Percentiles rank a stretch among this genome's conserved stretches.
These are phyloP conservation scores for Ustilago trichophora DNA, from an alignment of 1,284 basidiomycete species.

Conservation along the genomic window DNA sequence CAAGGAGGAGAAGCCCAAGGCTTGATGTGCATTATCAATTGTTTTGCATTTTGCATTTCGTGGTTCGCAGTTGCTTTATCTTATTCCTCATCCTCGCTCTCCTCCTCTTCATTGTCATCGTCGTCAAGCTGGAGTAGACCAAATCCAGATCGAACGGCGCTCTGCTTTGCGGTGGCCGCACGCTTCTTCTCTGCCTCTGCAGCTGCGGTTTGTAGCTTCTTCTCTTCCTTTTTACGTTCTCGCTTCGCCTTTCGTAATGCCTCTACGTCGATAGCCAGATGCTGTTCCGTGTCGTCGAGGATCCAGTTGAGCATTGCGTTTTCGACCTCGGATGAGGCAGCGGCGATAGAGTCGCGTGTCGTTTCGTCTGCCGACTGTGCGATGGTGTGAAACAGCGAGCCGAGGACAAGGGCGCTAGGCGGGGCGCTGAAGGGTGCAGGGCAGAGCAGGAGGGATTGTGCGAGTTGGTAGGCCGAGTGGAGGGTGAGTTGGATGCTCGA, in stretches of 20 bases:
- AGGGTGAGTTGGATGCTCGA: constrained; percentile 43
- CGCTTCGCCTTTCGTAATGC: constrained; percentile 41
- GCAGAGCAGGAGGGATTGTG: constrained; percentile 38
- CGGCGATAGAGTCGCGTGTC: constrained; percentile 14
- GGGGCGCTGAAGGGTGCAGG: constrained; percentile 27
- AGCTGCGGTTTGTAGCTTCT: constrained; percentile 18
- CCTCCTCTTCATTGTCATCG: constrained; percentile 17
- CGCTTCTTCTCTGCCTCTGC: constrained; percentile 23
- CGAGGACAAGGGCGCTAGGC: constrained; percentile 35
- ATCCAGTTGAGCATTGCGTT: constrained; percentile 38
- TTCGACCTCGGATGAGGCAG: constrained; percentile 12
- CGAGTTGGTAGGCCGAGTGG: constrained; percentile 29
- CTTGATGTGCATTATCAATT: background rate
- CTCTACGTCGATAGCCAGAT: constrained; percentile 46
- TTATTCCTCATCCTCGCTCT: constrained; percentile 17
- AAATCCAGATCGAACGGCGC: constrained; percentile 18
- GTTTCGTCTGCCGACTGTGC: constrained; percentile 20
- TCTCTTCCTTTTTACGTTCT: constrained; percentile 42
- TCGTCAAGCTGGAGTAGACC: constrained; percentile 28
- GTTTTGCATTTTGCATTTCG: too few relatives aligned
- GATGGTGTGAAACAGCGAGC: constrained; percentile 33
- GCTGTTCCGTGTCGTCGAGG: constrained; percentile 28
- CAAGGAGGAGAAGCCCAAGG: background rate
- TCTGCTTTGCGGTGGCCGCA: constrained; percentile 16
- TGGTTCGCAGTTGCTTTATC: background rate